Conservation (phyloP, 73 alveolate genomes). For the Halteria grandinella region DNA sequence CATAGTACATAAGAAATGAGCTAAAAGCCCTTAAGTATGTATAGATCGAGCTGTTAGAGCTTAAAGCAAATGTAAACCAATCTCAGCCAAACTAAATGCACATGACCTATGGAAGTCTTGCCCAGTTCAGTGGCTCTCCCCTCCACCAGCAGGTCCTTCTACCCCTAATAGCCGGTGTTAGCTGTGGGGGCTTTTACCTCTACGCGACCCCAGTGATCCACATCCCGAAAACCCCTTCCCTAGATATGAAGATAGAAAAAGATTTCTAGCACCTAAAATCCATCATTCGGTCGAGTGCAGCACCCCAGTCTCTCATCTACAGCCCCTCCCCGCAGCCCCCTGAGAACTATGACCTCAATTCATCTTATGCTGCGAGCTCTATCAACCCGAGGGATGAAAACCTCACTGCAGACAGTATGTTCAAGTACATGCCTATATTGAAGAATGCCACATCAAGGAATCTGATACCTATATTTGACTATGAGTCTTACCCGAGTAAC, state of each 20-base stretch:
- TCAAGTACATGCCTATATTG: slow-evolving; percentile 55
- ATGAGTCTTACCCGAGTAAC: slow-evolving; percentile 50
- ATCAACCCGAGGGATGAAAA: too few relatives aligned
- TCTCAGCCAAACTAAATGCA: background rate
- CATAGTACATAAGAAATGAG: slow-evolving; percentile 50
- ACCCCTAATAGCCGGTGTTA: slow-evolving; percentile 41
- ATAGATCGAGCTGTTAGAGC: slow-evolving; percentile 45
- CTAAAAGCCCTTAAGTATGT: slow-evolving; percentile 55
- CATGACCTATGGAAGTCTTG: too few relatives aligned
- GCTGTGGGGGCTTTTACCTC: slow-evolving; percentile 52
- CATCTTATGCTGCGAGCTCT: slow-evolving; percentile 1
- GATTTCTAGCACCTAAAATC: background rate
- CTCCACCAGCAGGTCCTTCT: too few relatives aligned
- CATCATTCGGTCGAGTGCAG: too few relatives aligned
- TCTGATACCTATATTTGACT: slow-evolving; percentile 53
- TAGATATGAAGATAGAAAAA: slow-evolving; percentile 20
- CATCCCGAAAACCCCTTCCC: too few relatives aligned
- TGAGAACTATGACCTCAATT: slow-evolving; percentile 33
- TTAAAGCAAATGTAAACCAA: slow-evolving; percentile 2
- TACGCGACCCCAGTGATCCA: slow-evolving; percentile 31
- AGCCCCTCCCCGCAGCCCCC: slow-evolving; percentile 47
- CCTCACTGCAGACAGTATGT: too few relatives aligned
- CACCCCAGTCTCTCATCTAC: background rate
- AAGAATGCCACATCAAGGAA: slow-evolving; percentile 35
- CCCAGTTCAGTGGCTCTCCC: too few relatives aligned